Conservation (phyloP, 2,329 filamentous ascomycete genomes). For the Orbilia quercus region DNA sequence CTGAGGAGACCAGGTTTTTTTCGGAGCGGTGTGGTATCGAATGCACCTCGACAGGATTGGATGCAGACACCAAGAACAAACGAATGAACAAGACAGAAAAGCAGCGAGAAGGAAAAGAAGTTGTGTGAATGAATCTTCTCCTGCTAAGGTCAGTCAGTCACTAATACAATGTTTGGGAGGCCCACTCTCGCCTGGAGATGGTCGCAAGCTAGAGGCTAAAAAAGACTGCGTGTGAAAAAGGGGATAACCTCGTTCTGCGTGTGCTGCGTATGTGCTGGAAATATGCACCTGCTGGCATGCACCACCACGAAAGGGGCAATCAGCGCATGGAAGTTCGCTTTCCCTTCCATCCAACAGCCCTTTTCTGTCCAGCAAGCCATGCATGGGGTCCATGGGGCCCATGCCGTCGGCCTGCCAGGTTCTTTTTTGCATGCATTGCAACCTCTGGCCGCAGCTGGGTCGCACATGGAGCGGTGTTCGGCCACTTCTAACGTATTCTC, state of each 20-base stretch:
- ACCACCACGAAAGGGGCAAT: conserved; percentile 55
- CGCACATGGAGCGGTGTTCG: conserved; percentile 44
- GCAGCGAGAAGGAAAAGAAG: conserved; percentile 26
- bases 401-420: conserved; percentile 26
- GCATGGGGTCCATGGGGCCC: conserved; percentile 26
- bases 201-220: conserved; percentile 39
- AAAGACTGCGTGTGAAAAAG: conserved; percentile 46
- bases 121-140: neutral
- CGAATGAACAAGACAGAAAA: conserved; percentile 17
- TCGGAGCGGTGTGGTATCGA: conserved; percentile 36
- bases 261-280: conserved; percentile 27
- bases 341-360: conserved; percentile 54
- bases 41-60: conserved; percentile 25
- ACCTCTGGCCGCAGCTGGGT: conserved; percentile 36
- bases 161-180: conserved; percentile 24
- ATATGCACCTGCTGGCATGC: conserved; percentile 42
- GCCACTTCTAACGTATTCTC: conserved; percentile 19
- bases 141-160: too few relatives aligned
- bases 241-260: conserved; percentile 35
- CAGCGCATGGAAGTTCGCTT: conserved; percentile 53
- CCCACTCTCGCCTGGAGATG: conserved; percentile 49
- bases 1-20: conserved; percentile 32
- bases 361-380: conserved; percentile 47
- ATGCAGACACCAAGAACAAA: conserved; percentile 13
- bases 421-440: conserved; percentile 35